Evolutionary conservation across 1,284 basidiomycete genomes (phyloP).

Genomic region (Leccinum griseonigrum): DNA sequence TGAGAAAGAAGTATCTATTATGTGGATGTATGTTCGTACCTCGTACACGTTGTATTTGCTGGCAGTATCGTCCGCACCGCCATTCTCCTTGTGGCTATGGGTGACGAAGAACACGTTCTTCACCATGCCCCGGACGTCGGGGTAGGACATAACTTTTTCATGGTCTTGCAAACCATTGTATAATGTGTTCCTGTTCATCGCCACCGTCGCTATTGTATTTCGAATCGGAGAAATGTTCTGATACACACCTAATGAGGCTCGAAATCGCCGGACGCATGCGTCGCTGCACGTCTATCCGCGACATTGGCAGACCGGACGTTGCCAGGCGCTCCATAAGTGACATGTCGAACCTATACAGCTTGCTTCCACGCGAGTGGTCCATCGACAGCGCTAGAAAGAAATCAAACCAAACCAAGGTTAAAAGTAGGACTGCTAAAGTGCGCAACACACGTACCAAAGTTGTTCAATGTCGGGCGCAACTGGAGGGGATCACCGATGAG

Average conservation of each 20-base stretch:
- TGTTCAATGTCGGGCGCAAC: constrained; percentile 64
- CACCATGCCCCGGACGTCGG: constrained; percentile 52
- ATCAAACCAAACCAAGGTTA: constrained; percentile 4
- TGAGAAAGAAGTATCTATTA: not conserved
- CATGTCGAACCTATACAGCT: constrained; percentile 57
- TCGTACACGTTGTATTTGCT: constrained; percentile 68
- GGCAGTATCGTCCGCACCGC: constrained; percentile 51
- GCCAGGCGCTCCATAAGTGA: constrained; percentile 64
- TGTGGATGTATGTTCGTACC: constrained; percentile 36
- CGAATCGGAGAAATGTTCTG: not conserved
- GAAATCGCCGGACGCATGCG: constrained; percentile 61
- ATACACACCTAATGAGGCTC: constrained; percentile 45
- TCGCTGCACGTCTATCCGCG: constrained; percentile 56
- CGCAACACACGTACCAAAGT: constrained; percentile 47
- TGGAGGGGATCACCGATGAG: constrained; percentile 72
- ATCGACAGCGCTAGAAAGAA: constrained; percentile 46
- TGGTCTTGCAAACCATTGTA: constrained; percentile 62
- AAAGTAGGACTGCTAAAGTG: not conserved
- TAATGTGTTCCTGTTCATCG: constrained; percentile 45
- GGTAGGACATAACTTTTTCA: constrained; percentile 46
- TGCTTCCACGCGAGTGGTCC: constrained; percentile 46
- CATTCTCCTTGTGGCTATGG: constrained; percentile 54
- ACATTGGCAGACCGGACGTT: constrained; percentile 50
- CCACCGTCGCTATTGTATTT: not conserved
- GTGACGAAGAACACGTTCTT: constrained; percentile 60